phyloP scores from a whole-genome alignment of 306 rosid species.

The Medicago lupulina region DNA sequence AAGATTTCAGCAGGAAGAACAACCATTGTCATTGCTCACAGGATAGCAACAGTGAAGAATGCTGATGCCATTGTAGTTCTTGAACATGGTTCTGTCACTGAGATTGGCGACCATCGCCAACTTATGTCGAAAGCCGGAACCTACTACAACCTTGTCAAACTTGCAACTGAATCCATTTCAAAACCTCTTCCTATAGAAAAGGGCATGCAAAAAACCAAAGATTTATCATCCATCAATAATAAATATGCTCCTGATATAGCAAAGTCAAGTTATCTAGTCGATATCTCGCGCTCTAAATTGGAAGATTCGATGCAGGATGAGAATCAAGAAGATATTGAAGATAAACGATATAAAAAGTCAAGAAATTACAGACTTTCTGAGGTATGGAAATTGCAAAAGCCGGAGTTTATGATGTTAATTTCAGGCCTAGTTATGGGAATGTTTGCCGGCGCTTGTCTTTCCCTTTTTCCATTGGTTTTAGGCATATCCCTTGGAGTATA shows the following conservation, averaged over 20 bases:
- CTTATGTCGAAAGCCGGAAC: conserved; percentile 74
- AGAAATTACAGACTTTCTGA: conserved; percentile 57
- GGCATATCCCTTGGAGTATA: conserved; percentile 72
- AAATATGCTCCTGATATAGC: conserved; percentile 50
- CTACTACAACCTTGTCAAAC: conserved; percentile 77
- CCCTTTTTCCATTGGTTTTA: conserved; percentile 71
- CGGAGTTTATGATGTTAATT: conserved; percentile 60
- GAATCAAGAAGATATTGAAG: conserved; percentile 49
- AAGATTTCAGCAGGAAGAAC: conserved; percentile 80
- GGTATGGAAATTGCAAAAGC: conserved; percentile 75
- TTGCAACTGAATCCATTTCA: conserved; percentile 66
- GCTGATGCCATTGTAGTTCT: conserved; percentile 79
- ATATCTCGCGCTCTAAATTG: conserved; percentile 33
- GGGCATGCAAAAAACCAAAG: conserved; percentile 34
- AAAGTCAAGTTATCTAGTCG: conserved; percentile 37
- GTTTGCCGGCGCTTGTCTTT: conserved; percentile 81
- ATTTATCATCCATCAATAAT: conserved; percentile 49
- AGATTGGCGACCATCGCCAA: conserved; percentile 79
- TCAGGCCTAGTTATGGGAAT: conserved; percentile 73
- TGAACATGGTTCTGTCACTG: conserved; percentile 69
- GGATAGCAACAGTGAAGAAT: conserved; percentile 78
- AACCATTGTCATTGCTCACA: conserved; percentile 85
- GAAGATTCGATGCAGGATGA: conserved; percentile 41
- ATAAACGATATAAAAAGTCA: conserved; percentile 40
- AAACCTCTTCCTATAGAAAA: conserved; percentile 42